phyloP scores from a whole-genome alignment of 192 early-diverging fungal species.

The Podila clonocystis region DNA sequence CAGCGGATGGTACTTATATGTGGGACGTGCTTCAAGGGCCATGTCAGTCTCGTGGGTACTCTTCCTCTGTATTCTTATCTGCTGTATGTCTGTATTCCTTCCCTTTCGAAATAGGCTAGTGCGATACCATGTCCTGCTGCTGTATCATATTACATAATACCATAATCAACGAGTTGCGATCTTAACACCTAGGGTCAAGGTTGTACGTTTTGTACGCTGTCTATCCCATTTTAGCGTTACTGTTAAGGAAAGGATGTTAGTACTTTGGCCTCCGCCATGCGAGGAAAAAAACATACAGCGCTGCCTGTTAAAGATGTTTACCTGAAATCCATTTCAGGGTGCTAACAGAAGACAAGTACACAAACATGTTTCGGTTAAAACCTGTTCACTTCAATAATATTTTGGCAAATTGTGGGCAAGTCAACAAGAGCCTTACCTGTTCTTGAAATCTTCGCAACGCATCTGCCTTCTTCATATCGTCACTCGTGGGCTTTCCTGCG shows the following conservation, averaged over 20 bases:
- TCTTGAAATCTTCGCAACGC: slow-evolving; percentile 81
- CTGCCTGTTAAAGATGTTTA: slow-evolving; percentile 3
- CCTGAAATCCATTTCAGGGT: slow-evolving; percentile 75
- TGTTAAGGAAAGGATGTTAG: not conserved
- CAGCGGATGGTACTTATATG: no score
- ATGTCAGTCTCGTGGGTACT: no score
- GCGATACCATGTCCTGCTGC: no score
- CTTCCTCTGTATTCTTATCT: no score
- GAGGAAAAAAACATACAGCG: no score
- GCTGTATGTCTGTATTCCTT: no score
- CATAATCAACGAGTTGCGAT: no score
- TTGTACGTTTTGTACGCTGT: no score
- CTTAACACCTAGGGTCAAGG: no score
- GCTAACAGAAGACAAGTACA: slow-evolving; percentile 15
- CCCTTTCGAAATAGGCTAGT: no score
- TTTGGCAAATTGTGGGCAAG: not conserved
- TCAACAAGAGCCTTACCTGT: slow-evolving; percentile 32
- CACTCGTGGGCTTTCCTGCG: slow-evolving; percentile 80
- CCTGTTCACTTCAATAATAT: not conserved
- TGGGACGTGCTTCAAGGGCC: no score
- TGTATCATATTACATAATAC: no score
- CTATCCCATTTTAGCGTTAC: slow-evolving; percentile 27
- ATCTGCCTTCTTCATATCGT: slow-evolving; percentile 80
- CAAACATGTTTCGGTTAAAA: not conserved
- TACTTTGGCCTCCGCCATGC: not conserved